Base-by-base conservation (phyloP, 148 eudicot genomes). In the Pouteria glomerata region DNA sequence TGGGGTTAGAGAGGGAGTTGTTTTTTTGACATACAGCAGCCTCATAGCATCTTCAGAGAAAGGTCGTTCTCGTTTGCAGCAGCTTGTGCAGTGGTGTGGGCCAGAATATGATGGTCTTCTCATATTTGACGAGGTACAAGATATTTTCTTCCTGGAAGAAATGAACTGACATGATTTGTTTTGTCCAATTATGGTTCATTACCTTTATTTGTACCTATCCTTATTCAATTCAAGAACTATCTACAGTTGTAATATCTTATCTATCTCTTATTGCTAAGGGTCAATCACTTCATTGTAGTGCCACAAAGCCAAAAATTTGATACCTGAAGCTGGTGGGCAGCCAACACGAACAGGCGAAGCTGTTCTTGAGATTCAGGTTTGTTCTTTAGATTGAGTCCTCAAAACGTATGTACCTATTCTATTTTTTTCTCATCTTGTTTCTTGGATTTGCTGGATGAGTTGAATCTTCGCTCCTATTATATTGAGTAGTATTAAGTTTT, bases 41-140 rank as follows among this genome's bases (percentile, higher is more conserved):
- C 99, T 96, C 51, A 96, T 96, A 79, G 97, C 99, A 39, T 96
- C 99, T 80, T 92, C 99, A 30, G 99, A 96, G 80, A 96, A 73
- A 77, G 99, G 99, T 21, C 88, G 83, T 68, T 84, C 97, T 76
- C 94, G 99, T 34, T 79, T 96, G 83, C 94, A 87, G 63, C 99
- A 96, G 77, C 96, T 96, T 87, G 96, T 86, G 69, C 94, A 88
- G 73, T 96, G 99, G 99, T 88, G 87, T 85, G 99, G 99, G 64
- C 71, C 71, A 58, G 78, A 83, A 60, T 90, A 58, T 73, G 97
- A 92, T 75, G 99, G 97, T 67, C 97, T 96, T 67, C 67, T 96
- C 68, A 82, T 96, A 79, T 96, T 96, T 83, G 99, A 96, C 65
- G 99, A 96, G 97, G 99, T 92, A 84, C 37, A 2, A 3, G 14